phyloP scores from a whole-genome alignment of 306 rosid species.

The Quercus variabilis region DNA sequence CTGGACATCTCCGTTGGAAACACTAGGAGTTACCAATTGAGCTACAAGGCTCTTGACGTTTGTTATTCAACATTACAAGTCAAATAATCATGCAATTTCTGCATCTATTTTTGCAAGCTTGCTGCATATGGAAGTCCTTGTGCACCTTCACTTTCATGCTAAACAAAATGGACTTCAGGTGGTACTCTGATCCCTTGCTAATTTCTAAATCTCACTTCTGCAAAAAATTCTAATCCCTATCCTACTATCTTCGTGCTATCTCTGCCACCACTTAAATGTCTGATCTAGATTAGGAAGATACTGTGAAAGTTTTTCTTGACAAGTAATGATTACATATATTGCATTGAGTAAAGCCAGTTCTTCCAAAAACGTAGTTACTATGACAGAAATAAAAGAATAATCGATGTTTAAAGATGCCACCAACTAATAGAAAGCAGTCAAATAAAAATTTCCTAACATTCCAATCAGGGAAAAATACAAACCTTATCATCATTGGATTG shows the following conservation, averaged over 20 bases:
- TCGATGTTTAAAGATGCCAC: not conserved
- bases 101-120: not conserved
- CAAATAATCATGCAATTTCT: not conserved
- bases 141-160: not conserved
- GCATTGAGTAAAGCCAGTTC: not conserved
- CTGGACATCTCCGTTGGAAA: too few relatives aligned
- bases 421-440: not conserved
- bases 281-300: not conserved
- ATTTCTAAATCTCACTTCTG: not conserved
- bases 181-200: not conserved
- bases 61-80: not conserved
- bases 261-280: not conserved
- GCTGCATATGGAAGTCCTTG: not conserved
- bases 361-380: not conserved
- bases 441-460: constrained; percentile 13
- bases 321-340: not conserved
- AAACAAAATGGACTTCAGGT: not conserved
- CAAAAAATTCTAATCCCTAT: not conserved
- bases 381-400: not conserved
- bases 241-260: not conserved
- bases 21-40: too few relatives aligned
- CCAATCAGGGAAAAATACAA: constrained; percentile 16
- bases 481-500: constrained; percentile 99
- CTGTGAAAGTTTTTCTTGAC: not conserved
- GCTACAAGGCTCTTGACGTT: not conserved